A percentile compares a stretch with the other conserved stretches of the same genome.
phyloP scores from a whole-genome alignment of 2,329 filamentous ascomycete genomes.

The Fusarium odoratissimum region DNA sequence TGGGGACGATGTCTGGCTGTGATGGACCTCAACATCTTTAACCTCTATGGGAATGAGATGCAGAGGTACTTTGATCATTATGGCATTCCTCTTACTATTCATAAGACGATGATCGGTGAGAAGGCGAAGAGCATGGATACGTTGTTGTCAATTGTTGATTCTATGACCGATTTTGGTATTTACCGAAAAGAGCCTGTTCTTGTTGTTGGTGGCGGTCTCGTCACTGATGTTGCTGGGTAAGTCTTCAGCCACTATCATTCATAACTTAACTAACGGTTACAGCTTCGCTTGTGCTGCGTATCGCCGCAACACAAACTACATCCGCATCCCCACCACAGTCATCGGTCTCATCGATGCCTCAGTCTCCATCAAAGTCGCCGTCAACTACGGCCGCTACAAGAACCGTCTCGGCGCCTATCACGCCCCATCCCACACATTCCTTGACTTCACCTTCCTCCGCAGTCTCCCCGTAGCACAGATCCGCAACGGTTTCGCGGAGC shows the following conservation, averaged over 20 bases:
- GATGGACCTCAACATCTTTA: constrained; percentile 78
- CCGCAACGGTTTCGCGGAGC: constrained; percentile 78
- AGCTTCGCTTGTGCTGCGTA: constrained; percentile 79
- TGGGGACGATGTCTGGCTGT: constrained; percentile 76
- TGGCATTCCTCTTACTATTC: constrained; percentile 70
- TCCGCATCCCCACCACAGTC: constrained; percentile 78
- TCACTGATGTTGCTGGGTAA: constrained; percentile 81
- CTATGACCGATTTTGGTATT: constrained; percentile 79
- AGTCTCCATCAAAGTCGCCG: constrained; percentile 81
- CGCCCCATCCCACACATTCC: constrained; percentile 76
- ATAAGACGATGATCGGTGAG: constrained; percentile 80
- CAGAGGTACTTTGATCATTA: constrained; percentile 75
- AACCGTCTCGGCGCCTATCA: constrained; percentile 80
- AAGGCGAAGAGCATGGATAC: constrained; percentile 81
- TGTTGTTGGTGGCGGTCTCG: constrained; percentile 74
- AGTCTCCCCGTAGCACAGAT: constrained; percentile 75
- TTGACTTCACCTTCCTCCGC: constrained; percentile 78
- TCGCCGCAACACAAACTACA: constrained; percentile 78
- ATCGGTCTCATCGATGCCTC: constrained; percentile 81
- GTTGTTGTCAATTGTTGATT: constrained; percentile 75
- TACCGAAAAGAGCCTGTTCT: constrained; percentile 76
- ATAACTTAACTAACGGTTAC: constrained; percentile 34
- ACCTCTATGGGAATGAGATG: constrained; percentile 74
- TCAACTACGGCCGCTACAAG: constrained; percentile 82
- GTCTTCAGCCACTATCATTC: constrained; percentile 46